Evolutionary conservation across 2,329 filamentous ascomycete genomes (phyloP), one percentile per base, ranked within the genome.

Genomic region (Colletotrichum orchidophilum): DNA sequence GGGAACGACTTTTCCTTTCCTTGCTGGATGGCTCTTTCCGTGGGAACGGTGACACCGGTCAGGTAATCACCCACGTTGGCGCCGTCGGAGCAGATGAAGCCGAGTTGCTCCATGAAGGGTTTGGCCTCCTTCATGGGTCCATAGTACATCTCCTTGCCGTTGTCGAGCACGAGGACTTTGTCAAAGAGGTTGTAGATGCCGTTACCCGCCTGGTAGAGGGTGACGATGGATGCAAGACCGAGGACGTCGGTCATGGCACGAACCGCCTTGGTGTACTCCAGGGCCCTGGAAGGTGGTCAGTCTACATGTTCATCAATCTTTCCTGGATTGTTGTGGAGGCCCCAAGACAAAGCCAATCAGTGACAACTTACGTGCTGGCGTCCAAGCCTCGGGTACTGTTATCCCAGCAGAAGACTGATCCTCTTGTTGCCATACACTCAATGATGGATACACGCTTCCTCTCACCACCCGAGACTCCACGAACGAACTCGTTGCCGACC

Each of bases 131-230:
- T 79, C 73, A 85, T 81, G 0, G 90, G 86, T 0, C 91, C 91
- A 73, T 91, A 93, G 81, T 87, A 93, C 55, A 92, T 85, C 74
- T 93, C 79, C 72, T 90, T 88, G 57, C 91, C 91, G 68, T 89
- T 86, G 57, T 93, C 90, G 3, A 93, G 84, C 9, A 93, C 86
- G 0, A 93, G 83, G 0, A 93, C 90, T 76, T 93, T 93, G 77
- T 93, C 91, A 76, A 93, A 93, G 0, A 91, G 84, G 29, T 92
- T 83, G 77, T 92, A 93, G 70, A 93, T 93, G 27, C 87, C 89
- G 66, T 93, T 92, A 6, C 90, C 90, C 3, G 92, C 91, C 76
- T 93, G 92, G 77, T 94, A 93, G 0, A 93, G 82, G 0, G 90
- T 91, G 13, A 92, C 88, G 57, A 92, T 88, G 0, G 89, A 87